Evolutionary conservation across 257 asterid species (phyloP), one percentile per base, ranked within the genome.

Genomic region (Vinca minor): DNA sequence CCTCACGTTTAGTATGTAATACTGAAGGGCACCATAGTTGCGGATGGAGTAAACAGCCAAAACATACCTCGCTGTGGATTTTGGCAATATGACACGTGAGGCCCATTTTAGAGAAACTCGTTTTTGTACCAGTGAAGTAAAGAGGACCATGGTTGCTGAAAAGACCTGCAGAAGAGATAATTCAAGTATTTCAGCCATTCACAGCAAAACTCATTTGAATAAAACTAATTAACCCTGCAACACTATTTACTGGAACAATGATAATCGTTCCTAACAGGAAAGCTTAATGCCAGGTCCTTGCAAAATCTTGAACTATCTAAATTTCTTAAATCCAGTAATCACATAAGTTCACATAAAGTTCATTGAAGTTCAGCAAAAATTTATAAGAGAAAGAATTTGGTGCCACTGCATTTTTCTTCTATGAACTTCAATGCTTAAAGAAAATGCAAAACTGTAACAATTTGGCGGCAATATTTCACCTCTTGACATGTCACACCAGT

Each of bases 51-150:
- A 36, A 48, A 18, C 3, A 61, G 46, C 63, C 3, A 46, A 52
- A 64, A 48, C 28, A 20, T 77, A 77, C 85, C 85, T 80, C 82
- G 8, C 85, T 80, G 70, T 80, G 85, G 69, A 79, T 79, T 65
- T 76, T 79, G 73, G 82, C 84, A 45, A 92, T 92, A 75, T 92
- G 98, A 75, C 97, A 92, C 32, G 95, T 76, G 66, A 92, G 93
- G 42, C 98, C 98, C 95, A 92, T 77, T 85, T 87, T 92, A 14
- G 83, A 89, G 74, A 92, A 87, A 73, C 86, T 72, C 25, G 93
- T 78, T 81, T 89, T 92, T 20, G 88, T 85, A 75, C 69, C 78
- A 72, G 85, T 82, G 35, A 92, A 92, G 73, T 92, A 92, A 57
- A 92, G 94, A 11, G 85, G 85, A 36, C 82, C 82, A 59, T 80